Evolutionary conservation across 352 stramenopile genomes (phyloP), one percentile per base, ranked within the genome.

Genomic region (Phytopythium boreale): DNA sequence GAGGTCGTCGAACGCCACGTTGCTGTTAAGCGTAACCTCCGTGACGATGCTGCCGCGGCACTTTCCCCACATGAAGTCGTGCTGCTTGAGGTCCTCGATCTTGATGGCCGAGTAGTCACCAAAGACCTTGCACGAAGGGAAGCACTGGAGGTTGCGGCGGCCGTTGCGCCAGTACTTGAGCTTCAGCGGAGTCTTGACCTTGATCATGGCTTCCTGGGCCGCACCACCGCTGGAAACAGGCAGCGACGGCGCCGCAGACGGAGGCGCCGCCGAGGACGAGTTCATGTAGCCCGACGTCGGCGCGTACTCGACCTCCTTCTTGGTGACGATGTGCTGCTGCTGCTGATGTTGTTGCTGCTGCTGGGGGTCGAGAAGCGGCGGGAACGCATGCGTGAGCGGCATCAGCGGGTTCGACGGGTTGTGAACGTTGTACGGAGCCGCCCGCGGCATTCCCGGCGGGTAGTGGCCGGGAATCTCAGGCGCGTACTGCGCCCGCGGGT

Each of bases 51-150:
- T 92, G 62, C 87, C 87, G 27, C 87, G 82, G 66, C 87, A 95
- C 72, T 95, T 95, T 74, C 87, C 87, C 87, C 87, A 95, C 87
- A 95, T 95, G 56, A 95, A 95, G 64, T 95, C 87, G 66, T 95
- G 87, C 65, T 93, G 84, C 79, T 93, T 93, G 11, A 95, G 69
- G 69, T 93, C 85, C 66, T 95, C 83, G 51, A 95, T 89, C 73
- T 93, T 93, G 75, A 93, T 93, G 26, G 84, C 79, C 53, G 84
- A 95, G 73, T 96, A 96, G 76, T 96, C 88, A 2, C 88, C 88
- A 65, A 93, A 96, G n/a, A 94, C 84, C 62, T 94, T 93, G 68
- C 88, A 96, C 8, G 76, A 86, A 34, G 88, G 88, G 66, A 96
- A 96, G 70, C 88, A 96, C 72, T 96, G 88, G 19, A 96, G 70